Evolutionary conservation across 495 filamentous ascomycete genomes (phyloP).

Genomic region (Lepidopterella palustris): DNA sequence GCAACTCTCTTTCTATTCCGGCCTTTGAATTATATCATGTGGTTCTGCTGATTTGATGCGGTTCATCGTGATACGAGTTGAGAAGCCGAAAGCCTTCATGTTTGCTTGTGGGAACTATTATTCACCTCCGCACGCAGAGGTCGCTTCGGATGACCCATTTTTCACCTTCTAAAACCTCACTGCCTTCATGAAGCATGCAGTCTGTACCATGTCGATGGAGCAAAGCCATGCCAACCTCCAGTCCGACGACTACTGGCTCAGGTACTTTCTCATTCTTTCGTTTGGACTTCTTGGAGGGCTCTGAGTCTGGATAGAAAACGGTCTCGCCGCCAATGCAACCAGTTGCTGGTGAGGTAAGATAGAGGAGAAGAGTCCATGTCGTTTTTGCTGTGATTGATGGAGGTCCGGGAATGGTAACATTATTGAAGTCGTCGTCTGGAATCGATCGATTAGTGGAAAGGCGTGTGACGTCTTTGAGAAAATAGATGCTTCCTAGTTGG

Average conservation of each 20-base stretch:
- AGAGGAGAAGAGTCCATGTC: constrained; percentile 89
- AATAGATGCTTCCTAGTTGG: no score
- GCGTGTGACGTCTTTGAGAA: not conserved
- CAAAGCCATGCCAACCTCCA: constrained; percentile 75
- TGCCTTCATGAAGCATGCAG: constrained; percentile 86
- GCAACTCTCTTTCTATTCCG: no score
- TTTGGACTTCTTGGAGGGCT: constrained; percentile 37
- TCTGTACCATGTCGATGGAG: constrained; percentile 85
- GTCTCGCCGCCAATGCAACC: constrained; percentile 80
- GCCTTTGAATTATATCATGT: no score
- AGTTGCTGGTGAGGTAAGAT: constrained; percentile 63
- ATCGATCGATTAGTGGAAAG: not conserved
- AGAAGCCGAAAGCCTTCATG: no score
- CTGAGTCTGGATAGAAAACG: constrained; percentile 76
- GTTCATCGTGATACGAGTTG: no score
- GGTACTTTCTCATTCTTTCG: constrained; percentile 46
- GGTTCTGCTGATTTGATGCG: no score
- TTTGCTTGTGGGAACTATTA: no score
- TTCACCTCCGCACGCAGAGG: constrained; percentile 60
- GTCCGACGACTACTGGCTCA: constrained; percentile 52
- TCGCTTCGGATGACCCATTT: constrained; percentile 93
- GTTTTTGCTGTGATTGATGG: constrained; percentile 58
- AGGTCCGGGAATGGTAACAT: constrained; percentile 49
- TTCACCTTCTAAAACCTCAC: constrained; percentile 70
- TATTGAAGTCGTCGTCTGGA: constrained; percentile 73